These are phyloP conservation scores for Phallus indusiatus DNA, from an alignment of 768 basidiomycete species.

Conservation along the genomic window DNA sequence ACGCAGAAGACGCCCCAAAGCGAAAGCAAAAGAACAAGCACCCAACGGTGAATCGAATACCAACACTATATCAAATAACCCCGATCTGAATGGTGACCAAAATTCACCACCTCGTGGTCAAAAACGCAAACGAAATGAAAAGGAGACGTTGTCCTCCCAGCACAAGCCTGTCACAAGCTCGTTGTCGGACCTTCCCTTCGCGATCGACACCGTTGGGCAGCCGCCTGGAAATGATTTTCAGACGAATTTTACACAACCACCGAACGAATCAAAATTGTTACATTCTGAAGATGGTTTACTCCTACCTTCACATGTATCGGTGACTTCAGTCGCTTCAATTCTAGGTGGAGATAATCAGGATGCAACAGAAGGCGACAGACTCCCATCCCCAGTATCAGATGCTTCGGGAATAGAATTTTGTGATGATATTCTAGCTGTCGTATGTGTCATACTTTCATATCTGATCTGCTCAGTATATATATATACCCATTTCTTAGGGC, in stretches of 20 bases:
- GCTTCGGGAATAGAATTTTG: slow-evolving; percentile 55
- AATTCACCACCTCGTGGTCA: too few species aligned
- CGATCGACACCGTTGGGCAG: too few species aligned
- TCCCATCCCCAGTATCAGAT: slow-evolving; percentile 3
- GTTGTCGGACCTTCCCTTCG: too few species aligned
- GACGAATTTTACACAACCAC: not conserved
- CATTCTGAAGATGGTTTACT: slow-evolving; percentile 26
- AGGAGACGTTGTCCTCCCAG: too few species aligned
- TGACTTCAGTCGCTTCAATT: slow-evolving; percentile 43
- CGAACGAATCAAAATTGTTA: not conserved
- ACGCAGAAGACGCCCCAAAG: not conserved
- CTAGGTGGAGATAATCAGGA: slow-evolving; percentile 39
- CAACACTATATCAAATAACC: not conserved
- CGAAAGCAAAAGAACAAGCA: not conserved
- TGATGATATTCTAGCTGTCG: slow-evolving; percentile 43
- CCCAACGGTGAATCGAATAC: not conserved
- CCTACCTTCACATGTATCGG: slow-evolving; percentile 61
- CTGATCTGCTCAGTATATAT: not conserved
- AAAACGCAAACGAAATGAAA: too few species aligned
- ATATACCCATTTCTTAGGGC: slow-evolving; percentile 6
- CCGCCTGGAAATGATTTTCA: too few species aligned
- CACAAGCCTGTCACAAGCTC: too few species aligned
- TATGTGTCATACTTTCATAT: not conserved
- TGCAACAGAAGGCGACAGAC: slow-evolving; percentile 21
- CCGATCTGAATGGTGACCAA: not conserved